Evolutionary conservation across 2,329 filamentous ascomycete species (phyloP).

Genomic region (Calonectria crousiana): DNA sequence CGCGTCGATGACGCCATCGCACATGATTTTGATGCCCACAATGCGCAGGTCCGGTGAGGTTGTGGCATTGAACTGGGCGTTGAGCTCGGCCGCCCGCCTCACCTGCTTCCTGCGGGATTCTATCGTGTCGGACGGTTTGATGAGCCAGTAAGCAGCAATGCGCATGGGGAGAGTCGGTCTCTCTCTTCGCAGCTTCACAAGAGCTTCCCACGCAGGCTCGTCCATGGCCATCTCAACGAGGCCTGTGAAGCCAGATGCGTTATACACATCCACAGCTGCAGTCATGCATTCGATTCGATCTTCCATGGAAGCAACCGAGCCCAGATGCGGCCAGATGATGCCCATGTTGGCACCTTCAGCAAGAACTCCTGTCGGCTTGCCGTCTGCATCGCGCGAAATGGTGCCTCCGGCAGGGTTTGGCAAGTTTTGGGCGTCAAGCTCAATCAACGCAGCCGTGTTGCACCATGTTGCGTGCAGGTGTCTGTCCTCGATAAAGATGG

Average conservation of each 20-base stretch:
- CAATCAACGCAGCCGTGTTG: slow-evolving; percentile 61
- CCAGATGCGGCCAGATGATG: slow-evolving; percentile 66
- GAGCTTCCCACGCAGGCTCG: slow-evolving; percentile 57
- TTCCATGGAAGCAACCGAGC: slow-evolving; percentile 54
- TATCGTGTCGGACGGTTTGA: slow-evolving; percentile 54
- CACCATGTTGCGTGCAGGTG: slow-evolving; percentile 69
- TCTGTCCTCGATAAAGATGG: slow-evolving; percentile 68
- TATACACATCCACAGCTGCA: slow-evolving; percentile 57
- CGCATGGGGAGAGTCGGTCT: slow-evolving; percentile 49
- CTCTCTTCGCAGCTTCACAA: slow-evolving; percentile 51
- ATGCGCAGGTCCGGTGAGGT: slow-evolving; percentile 43
- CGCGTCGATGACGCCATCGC: slow-evolving; percentile 23
- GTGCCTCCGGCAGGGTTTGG: slow-evolving; percentile 63
- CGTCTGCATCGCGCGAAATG: slow-evolving; percentile 60
- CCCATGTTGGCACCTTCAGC: slow-evolving; percentile 63
- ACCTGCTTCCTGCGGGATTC: slow-evolving; percentile 53
- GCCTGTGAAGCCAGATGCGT: slow-evolving; percentile 59
- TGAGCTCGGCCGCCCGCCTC: slow-evolving; percentile 56
- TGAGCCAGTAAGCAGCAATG: slow-evolving; percentile 59
- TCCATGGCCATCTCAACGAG: slow-evolving; percentile 68
- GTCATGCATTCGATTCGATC: slow-evolving; percentile 55
- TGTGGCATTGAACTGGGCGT: slow-evolving; percentile 37
- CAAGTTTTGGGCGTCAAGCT: slow-evolving; percentile 59
- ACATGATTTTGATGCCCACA: slow-evolving; percentile 25
- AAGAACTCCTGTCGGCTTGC: slow-evolving; percentile 61